phyloP scores from a whole-genome alignment of 345 rosid species.

The Eucalyptus regnans region DNA sequence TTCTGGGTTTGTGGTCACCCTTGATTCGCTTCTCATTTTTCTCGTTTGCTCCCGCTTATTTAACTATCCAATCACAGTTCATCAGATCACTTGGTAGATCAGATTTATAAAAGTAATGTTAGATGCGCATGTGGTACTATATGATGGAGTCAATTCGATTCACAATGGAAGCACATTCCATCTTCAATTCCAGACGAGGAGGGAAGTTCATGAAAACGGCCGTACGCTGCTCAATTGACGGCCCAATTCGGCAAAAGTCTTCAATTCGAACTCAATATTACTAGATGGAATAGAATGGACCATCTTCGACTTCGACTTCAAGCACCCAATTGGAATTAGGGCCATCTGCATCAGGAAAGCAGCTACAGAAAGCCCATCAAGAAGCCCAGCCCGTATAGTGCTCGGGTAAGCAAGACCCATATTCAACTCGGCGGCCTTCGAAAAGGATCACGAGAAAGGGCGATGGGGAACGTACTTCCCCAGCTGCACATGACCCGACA shows the following conservation, averaged over 20 bases:
- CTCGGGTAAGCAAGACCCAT: not conserved
- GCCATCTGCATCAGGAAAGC: not conserved
- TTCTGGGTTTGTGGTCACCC: not conserved
- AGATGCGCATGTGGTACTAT: not conserved
- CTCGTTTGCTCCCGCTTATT: too few relatives aligned
- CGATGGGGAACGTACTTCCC: not conserved
- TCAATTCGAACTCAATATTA: not conserved
- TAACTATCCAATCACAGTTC: not conserved
- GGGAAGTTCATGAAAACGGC: not conserved
- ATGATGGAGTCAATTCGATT: not conserved
- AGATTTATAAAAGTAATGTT: not conserved
- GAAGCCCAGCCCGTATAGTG: not conserved
- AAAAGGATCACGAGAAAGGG: not conserved
- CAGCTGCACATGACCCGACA: not conserved
- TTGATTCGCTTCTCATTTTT: not conserved
- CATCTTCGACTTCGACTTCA: not conserved
- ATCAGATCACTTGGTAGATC: not conserved
- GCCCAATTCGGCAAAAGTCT: not conserved
- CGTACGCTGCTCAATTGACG: not conserved
- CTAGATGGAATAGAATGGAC: not conserved
- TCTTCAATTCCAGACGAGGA: not conserved
- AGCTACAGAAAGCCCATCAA: not conserved
- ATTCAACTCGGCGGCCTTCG: not conserved
- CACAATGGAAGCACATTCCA: not conserved
- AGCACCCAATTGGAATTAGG: not conserved